Evolutionary conservation across 768 basidiomycete species (phyloP).

Genomic region (Suillus alpinus): DNA sequence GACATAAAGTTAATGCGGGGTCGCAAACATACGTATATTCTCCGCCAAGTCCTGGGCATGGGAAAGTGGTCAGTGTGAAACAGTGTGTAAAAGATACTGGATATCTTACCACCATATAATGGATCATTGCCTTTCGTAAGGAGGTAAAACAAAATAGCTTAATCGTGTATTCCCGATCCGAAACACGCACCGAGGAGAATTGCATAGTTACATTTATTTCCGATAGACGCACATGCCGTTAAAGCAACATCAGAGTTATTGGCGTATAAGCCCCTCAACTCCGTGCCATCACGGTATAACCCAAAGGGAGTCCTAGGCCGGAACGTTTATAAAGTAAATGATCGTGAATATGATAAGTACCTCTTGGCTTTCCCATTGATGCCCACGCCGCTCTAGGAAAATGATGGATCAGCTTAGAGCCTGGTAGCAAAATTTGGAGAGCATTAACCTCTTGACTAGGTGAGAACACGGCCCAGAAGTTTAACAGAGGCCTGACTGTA

Average conservation of each 20-base stretch:
- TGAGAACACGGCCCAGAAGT: constrained; percentile 79
- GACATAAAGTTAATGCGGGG: constrained; percentile 1
- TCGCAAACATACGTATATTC: constrained; percentile 62
- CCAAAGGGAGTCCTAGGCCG: constrained; percentile 65
- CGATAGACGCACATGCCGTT: constrained; percentile 65
- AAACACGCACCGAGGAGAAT: constrained; percentile 59
- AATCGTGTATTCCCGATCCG: background rate
- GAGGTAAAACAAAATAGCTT: background rate
- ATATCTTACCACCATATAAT: constrained; percentile 63
- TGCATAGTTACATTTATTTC: constrained; percentile 68
- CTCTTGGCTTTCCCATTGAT: constrained; percentile 65
- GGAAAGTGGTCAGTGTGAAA: background rate
- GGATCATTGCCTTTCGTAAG: constrained; percentile 66
- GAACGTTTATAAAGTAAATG: constrained; percentile 3
- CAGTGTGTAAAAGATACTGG: background rate
- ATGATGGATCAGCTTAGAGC: background rate
- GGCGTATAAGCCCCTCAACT: constrained; percentile 72
- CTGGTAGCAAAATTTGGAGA: background rate
- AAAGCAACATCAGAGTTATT: constrained; percentile 62
- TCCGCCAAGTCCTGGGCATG: constrained; percentile 63
- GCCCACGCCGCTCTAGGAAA: constrained; percentile 61
- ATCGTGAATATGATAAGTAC: constrained; percentile 33
- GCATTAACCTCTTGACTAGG: constrained; percentile 64
- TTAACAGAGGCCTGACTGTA: constrained; percentile 71
- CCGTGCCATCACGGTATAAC: constrained; percentile 74